Evolutionary conservation across 2,329 filamentous ascomycete genomes (phyloP).

Genomic region (Trichophyton schoenleinii): DNA sequence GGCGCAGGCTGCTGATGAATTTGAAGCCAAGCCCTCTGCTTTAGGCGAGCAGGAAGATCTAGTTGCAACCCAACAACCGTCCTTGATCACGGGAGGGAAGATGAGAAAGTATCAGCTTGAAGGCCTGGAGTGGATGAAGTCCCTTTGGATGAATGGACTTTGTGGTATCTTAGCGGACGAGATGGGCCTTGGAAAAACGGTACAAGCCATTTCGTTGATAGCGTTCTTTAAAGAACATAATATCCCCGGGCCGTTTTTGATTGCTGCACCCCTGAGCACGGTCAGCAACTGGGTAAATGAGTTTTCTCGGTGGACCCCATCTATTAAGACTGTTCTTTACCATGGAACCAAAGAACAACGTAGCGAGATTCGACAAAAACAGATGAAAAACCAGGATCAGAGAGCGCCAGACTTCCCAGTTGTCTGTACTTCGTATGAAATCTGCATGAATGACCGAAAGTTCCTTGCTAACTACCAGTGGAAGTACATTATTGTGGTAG

Average conservation of each 20-base stretch:
- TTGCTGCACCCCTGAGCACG: conserved; percentile 81
- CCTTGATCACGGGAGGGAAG: conserved; percentile 68
- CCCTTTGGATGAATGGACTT: conserved; percentile 74
- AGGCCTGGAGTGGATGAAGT: conserved; percentile 82
- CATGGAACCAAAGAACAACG: conserved; percentile 72
- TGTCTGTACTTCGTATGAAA: conserved; percentile 90
- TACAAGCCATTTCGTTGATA: conserved; percentile 79
- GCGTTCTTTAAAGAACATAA: conserved; percentile 80
- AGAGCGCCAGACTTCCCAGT: conserved; percentile 67
- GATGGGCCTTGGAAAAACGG: conserved; percentile 87
- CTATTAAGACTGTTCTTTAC: conserved; percentile 78
- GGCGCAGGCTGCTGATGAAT: conserved; percentile 46
- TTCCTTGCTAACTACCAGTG: conserved; percentile 73
- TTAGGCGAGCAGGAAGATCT: conserved; percentile 53
- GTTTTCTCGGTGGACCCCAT: conserved; percentile 79
- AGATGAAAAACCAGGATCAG: conserved; percentile 55
- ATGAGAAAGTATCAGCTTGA: conserved; percentile 95
- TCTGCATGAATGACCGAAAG: conserved; percentile 80
- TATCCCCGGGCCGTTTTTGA: conserved; percentile 76
- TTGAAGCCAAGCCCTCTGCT: conserved; percentile 46
- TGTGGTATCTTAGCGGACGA: conserved; percentile 88
- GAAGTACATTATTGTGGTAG: conserved; percentile 91
- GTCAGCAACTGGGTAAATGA: conserved; percentile 94
- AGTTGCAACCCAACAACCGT: conserved; percentile 72
- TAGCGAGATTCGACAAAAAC: conserved; percentile 59